These are phyloP conservation scores for Nectriaceae sp. DNA, from an alignment of 2,329 filamentous ascomycete genomes.

Conservation along the genomic window DNA sequence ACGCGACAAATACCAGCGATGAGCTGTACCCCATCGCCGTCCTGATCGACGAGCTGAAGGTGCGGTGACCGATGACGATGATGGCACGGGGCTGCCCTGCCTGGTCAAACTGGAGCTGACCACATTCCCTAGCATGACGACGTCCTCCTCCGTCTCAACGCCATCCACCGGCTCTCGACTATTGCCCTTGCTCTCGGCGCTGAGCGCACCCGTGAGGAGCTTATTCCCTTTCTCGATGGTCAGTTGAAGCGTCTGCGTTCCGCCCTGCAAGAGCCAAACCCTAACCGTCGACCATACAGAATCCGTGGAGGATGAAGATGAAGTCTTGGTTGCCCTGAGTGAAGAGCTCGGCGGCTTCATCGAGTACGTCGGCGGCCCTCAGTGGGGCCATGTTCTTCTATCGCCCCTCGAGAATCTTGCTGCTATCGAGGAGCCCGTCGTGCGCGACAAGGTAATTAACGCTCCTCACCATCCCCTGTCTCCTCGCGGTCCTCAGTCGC, in stretches of 20 bases:
- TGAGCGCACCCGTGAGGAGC: constrained; percentile 95
- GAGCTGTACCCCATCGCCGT: constrained; percentile 99
- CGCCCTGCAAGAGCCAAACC: constrained; percentile 13
- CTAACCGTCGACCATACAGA: constrained; percentile 56
- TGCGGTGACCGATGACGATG: constrained; percentile 49
- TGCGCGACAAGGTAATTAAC: constrained; percentile 83
- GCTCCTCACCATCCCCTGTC: constrained; percentile 19
- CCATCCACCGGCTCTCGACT: constrained; percentile 95
- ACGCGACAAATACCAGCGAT: constrained; percentile 88
- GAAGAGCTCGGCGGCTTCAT: constrained; percentile 96
- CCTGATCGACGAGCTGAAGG: constrained; percentile 99
- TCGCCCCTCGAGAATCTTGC: constrained; percentile 97
- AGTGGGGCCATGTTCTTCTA: constrained; percentile 92
- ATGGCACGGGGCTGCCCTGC: not conserved
- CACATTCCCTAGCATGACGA: constrained; percentile 80
- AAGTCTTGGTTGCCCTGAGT: constrained; percentile 94
- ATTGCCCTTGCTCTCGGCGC: constrained; percentile 95
- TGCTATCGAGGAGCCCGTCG: constrained; percentile 96
- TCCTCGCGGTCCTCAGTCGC: not conserved
- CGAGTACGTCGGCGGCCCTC: constrained; percentile 94
- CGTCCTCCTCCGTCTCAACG: constrained; percentile 95
- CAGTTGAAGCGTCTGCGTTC: constrained; percentile 42
- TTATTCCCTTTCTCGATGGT: constrained; percentile 99
- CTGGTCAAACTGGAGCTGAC: constrained; percentile 15
- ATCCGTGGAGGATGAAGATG: constrained; percentile 98